Conservation (phyloP, 805 yeast species). For the Saturnispora galanensis region DNA sequence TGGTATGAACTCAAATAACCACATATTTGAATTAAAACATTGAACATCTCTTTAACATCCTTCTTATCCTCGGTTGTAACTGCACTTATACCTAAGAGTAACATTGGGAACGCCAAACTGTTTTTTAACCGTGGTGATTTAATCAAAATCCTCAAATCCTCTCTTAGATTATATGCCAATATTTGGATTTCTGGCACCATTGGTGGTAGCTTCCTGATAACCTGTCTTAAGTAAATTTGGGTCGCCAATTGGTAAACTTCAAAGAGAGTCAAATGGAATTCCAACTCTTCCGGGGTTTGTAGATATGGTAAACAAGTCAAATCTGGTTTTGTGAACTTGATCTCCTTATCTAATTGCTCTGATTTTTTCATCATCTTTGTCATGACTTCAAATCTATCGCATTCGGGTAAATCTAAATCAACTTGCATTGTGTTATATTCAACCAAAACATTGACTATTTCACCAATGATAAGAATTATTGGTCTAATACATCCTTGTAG, state of each 20-base stretch:
- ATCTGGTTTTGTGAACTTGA: conserved; percentile 17
- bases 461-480: conserved; percentile 28
- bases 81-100: conserved; percentile 29
- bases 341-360: conserved; percentile 12
- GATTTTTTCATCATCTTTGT: conserved; percentile 14
- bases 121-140: conserved; percentile 14
- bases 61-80: conserved; percentile 19
- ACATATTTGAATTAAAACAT: conserved; percentile 23
- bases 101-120: conserved; percentile 31
- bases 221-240: conserved; percentile 20
- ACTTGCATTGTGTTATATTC: conserved; percentile 16
- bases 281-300: conserved; percentile 18
- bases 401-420: conserved; percentile 15
- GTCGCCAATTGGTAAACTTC: conserved; percentile 25
- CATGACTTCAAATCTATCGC: conserved; percentile 16
- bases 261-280: conserved; percentile 27
- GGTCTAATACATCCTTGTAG: conserved; percentile 35
- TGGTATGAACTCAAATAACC: conserved; percentile 25
- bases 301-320: conserved; percentile 12
- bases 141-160: conserved; percentile 13
- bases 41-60: conserved; percentile 21
- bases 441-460: conserved; percentile 26
- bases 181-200: conserved; percentile 21
- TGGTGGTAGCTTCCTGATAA: conserved; percentile 20
- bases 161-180: conserved; percentile 13